Evolutionary conservation across 306 rosid genomes (phyloP).

Genomic region (Cicer chorassanicum): DNA sequence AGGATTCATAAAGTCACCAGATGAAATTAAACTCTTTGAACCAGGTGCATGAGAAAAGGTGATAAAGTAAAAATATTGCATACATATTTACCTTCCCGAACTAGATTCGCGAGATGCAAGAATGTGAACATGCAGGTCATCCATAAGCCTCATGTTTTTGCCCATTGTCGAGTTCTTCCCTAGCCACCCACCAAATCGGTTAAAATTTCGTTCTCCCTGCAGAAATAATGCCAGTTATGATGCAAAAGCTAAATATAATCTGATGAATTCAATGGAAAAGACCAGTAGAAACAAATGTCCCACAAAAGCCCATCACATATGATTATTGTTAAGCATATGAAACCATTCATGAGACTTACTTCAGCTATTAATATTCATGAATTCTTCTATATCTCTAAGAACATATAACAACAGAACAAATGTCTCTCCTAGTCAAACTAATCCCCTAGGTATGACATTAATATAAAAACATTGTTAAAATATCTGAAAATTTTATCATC

Average conservation of each 20-base stretch:
- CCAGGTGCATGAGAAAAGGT: conserved; percentile 20
- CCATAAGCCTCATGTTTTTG: conserved; percentile 84
- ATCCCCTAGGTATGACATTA: neutral
- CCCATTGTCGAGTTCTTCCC: conserved; percentile 91
- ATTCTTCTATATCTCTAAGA: conserved; percentile 15
- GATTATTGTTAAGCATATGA: conserved; percentile 6
- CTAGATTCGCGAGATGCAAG: conserved; percentile 90
- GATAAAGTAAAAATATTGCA: conserved; percentile 41
- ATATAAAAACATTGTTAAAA: conserved; percentile 1
- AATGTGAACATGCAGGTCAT: conserved; percentile 85
- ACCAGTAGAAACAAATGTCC: conserved; percentile 30
- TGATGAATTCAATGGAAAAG: conserved; percentile 18
- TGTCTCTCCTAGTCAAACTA: conserved; percentile 8
- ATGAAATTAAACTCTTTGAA: conserved; percentile 20
- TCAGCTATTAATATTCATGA: neutral
- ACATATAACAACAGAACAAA: conserved; percentile 8
- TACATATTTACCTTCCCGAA: conserved; percentile 68
- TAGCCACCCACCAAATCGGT: conserved; percentile 95
- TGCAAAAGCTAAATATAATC: conserved; percentile 25
- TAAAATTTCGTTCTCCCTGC: conserved; percentile 89
- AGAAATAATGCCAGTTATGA: conserved; percentile 38
- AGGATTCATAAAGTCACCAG: conserved; percentile 30
- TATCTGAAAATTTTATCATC: neutral
- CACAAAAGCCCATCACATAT: conserved; percentile 7
- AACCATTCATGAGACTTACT: neutral